Conservation (phyloP, 208 protist genomes). For the Acanthamoeba culbertsoni region DNA sequence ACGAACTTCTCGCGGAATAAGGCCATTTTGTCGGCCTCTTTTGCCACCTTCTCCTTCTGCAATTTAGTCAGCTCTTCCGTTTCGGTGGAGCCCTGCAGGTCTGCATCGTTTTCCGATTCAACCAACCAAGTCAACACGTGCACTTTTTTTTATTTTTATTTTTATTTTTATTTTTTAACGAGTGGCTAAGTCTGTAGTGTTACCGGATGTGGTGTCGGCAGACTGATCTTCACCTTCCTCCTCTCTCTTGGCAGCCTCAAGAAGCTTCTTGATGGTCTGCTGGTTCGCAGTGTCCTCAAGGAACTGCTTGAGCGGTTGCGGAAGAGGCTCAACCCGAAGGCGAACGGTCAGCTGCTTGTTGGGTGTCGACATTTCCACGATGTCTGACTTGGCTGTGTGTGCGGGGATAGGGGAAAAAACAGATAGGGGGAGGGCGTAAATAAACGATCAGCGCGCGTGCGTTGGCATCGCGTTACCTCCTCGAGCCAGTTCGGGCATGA, state of each 20-base stretch:
- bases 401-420: background rate
- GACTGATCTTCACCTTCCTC: constrained; percentile 3
- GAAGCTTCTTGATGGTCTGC: constrained; percentile 47
- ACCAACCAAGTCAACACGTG: background rate
- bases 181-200: background rate
- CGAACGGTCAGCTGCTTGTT: constrained; percentile 64
- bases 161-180: too few species aligned
- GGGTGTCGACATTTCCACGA: constrained; percentile 43
- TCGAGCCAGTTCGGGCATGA: constrained; percentile 70
- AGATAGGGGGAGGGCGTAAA: background rate
- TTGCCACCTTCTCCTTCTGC: background rate
- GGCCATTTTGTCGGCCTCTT: background rate
- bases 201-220: background rate
- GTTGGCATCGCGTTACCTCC: constrained; percentile 42
- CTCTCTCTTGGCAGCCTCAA: constrained; percentile 21
- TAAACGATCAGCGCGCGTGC: background rate
- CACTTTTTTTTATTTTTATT: background rate
- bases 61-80: background rate
- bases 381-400: background rate
- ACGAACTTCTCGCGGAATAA: background rate
- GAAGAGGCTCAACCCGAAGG: constrained; percentile 70
- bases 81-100: background rate
- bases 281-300: constrained; percentile 60
- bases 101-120: too few species aligned
- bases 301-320: constrained; percentile 57